Evolutionary conservation across 306 rosid genomes (phyloP).

Genomic region (Ammopiptanthus mongolicus): DNA sequence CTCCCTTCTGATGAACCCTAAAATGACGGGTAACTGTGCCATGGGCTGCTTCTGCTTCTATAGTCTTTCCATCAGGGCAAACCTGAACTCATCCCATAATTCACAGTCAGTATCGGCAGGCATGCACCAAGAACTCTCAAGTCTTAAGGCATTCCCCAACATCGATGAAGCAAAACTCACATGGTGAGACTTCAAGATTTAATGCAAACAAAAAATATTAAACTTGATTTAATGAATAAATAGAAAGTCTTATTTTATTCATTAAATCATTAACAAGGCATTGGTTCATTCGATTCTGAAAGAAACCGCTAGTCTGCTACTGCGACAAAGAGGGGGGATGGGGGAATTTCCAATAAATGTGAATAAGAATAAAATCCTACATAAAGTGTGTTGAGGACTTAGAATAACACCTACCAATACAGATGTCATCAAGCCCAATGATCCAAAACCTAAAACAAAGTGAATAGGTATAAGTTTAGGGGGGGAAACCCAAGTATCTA

Average conservation of each 20-base stretch:
- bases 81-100: constrained; percentile 51
- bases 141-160: not conserved
- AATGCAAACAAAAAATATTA: not conserved
- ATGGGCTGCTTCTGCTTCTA: constrained; percentile 99
- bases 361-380: not conserved
- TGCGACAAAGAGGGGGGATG: not conserved
- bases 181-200: not conserved
- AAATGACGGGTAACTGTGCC: constrained; percentile 95
- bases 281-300: not conserved
- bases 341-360: not conserved
- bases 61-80: constrained; percentile 99
- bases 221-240: not conserved
- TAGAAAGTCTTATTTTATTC: not conserved
- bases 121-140: not conserved
- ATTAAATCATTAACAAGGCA: not conserved
- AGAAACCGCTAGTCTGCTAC: not conserved
- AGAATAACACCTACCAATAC: constrained; percentile 64
- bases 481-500: not conserved
- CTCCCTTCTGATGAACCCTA: constrained; percentile 98
- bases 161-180: not conserved
- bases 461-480: constrained; percentile 24
- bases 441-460: constrained; percentile 75
- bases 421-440: constrained; percentile 98
- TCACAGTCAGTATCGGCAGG: constrained; percentile 8
- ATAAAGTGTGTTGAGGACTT: not conserved